Evolutionary conservation across 108 stramenopile species (phyloP), one percentile per base, ranked within the genome.

Genomic region (Chaetoceros muelleri): DNA sequence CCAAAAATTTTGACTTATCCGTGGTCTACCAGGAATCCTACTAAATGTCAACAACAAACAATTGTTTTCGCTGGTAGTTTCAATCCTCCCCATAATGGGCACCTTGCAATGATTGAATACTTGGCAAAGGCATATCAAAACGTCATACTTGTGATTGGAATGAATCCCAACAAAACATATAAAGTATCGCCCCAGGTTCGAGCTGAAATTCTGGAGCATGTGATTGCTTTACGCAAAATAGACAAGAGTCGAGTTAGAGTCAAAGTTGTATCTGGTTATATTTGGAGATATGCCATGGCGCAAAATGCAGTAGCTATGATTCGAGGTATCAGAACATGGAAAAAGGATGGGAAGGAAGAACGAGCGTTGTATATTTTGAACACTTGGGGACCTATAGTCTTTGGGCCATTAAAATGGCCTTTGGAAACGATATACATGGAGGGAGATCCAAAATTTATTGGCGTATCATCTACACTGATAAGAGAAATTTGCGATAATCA

Each of bases 21-120:
- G 13, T 40, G 34, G 34, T 13, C 34, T 10, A 40, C 34, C 34
- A 40, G 13, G 5, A 40, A 5, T 10, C 34, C 34, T 40, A 5
- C 34, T 10, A 40, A 40, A 40, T n/a, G n/a, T n/a, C n/a, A n/a
- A n/a, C 34, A 48, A 44, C 30, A 26, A 7, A 51, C 62, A 10
- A 85, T 92, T 24, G 64, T 84, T 8, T 67, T 92, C 24, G 90
- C 90, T 7, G 90, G 84, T 8, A 83, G 81, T 28, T 92, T 78
- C 67, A 87, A 92, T 78, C 90, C 90, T 26, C 90, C 90, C 3
- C 90, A 92, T 57, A 55, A 67, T 47, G 90, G 90, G 2, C 90
- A 92, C 61, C 54, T 92, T 40, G 73, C 71, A 2, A 85, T 92
- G 84, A 69, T 92, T 45, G 52, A 76, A 24, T 84, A 92, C 62